Evolutionary conservation across 2,329 filamentous ascomycete species (phyloP), one percentile per base, ranked within the genome.

Genomic region (Scorias spongiosa): DNA sequence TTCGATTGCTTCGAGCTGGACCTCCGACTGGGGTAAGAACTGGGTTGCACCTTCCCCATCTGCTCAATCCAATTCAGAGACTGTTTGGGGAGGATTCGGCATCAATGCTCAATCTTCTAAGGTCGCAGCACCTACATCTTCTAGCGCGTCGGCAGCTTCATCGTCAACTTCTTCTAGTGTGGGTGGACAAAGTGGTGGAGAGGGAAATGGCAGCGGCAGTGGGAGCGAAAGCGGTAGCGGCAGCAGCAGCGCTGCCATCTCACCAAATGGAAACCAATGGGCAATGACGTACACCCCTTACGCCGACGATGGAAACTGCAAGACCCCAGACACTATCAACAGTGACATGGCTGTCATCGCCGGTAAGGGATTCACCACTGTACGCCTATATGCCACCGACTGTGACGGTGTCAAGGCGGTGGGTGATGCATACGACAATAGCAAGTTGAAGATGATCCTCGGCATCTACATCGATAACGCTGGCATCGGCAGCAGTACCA

Each of bases 341-440:
- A 37, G 48, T 18, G 67, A 70, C 53, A 62, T 70, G 48, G 55
- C 56, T 46, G 51, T 54, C 48, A 69, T 70, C 55, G 57, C 62
- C 41, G 53, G 55, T 40, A 63, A 66, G 46, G 67, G 66, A 39
- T 82, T 81, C 68, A 79, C 73, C 53, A 71, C 80, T 29, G 70
- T 75, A 44, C 88, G 89, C 63, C 71, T 91, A 61, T 96, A 96
- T 78, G 85, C 81, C 51, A 88, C 87, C 54, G 88, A 95, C 75
- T 96, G 89, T 74, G 72, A 75, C 65, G 81, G 81, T 44, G 81
- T 93, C 48, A 66, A 78, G 60, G 80, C 76, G 64, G 80, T 95
- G 46, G 84, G 84, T 50, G 64, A 67, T 38, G 83, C 84, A 47
- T 79, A 74, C 66, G 64, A 74, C 57, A 63, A 74, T 54, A 60